phyloP scores from a whole-genome alignment of 1,284 basidiomycete species.

The Lentinus polychrous region DNA sequence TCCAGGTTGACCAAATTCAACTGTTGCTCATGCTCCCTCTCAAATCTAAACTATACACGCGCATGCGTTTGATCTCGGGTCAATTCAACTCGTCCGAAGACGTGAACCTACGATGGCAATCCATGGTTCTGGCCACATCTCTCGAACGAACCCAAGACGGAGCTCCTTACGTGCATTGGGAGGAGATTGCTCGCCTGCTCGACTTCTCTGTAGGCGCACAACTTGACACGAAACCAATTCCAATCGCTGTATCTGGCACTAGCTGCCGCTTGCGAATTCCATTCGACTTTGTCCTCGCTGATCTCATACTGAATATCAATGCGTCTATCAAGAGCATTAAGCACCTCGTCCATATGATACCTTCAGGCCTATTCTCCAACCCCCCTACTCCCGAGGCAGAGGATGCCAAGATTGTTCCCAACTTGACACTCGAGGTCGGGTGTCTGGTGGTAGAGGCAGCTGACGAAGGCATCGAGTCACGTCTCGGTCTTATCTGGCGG shows the following conservation, averaged over 20 bases:
- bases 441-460: slow-evolving; percentile 73
- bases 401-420: slow-evolving; percentile 65
- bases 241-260: slow-evolving; percentile 51
- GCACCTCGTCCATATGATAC: slow-evolving; percentile 50
- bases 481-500: slow-evolving; percentile 73
- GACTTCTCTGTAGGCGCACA: slow-evolving; percentile 41
- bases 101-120: slow-evolving; percentile 27
- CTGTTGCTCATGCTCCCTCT: slow-evolving; percentile 38
- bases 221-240: slow-evolving; percentile 13
- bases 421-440: slow-evolving; percentile 55
- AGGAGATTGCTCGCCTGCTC: slow-evolving; percentile 68
- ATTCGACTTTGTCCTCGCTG: slow-evolving; percentile 68
- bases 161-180: slow-evolving; percentile 50
- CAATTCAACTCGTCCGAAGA: slow-evolving; percentile 12
- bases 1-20: slow-evolving; percentile 32
- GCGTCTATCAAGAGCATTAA: slow-evolving; percentile 62
- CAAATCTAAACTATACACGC: slow-evolving; percentile 39
- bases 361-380: slow-evolving; percentile 37
- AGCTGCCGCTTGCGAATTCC: slow-evolving; percentile 76
- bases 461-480: slow-evolving; percentile 85
- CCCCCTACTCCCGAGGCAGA: slow-evolving; percentile 59
- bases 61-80: slow-evolving; percentile 37
- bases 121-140: slow-evolving; percentile 38
- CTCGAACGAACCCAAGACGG: slow-evolving; percentile 29
- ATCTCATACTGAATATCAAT: slow-evolving; percentile 63